Conservation (phyloP, 1,139 yeast genomes). For the Scheffersomyces quercinus region DNA sequence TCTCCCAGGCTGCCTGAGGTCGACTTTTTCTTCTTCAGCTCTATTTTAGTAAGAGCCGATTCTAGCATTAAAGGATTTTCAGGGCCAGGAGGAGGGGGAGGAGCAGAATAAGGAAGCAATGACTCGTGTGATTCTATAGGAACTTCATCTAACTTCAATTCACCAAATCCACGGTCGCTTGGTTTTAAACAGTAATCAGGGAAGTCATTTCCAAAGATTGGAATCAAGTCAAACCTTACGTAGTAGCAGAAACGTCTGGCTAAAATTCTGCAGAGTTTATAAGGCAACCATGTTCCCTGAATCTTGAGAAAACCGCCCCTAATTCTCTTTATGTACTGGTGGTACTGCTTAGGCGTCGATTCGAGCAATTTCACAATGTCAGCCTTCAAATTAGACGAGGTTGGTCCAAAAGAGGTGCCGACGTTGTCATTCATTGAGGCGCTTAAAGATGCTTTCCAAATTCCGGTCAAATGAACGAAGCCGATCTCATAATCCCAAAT, state of each 20-base stretch:
- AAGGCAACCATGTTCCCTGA: conserved; percentile 95
- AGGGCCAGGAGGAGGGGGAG: conserved; percentile 4
- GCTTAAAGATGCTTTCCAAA: conserved; percentile 75
- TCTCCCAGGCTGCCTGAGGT: neutral
- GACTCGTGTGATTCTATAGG: conserved; percentile 1
- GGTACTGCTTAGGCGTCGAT: conserved; percentile 68
- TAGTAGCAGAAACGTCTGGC: conserved; percentile 78
- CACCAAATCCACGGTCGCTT: conserved; percentile 67
- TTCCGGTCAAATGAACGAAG: conserved; percentile 85
- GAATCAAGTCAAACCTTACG: conserved; percentile 74
- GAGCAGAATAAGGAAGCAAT: neutral
- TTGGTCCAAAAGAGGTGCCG: conserved; percentile 1
- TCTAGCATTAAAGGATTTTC: conserved; percentile 6
- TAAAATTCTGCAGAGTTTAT: conserved; percentile 61
- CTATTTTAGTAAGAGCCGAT: conserved; percentile 1
- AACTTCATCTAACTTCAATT: conserved; percentile 44
- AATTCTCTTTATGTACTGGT: conserved; percentile 66
- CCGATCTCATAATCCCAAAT: conserved; percentile 92
- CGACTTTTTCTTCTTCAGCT: conserved; percentile 5
- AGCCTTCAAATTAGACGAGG: conserved; percentile 54
- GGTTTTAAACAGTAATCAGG: conserved; percentile 72
- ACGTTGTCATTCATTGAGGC: conserved; percentile 10
- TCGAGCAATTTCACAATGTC: conserved; percentile 76
- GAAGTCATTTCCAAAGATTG: conserved; percentile 75
- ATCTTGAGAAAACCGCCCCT: conserved; percentile 91